Conservation (phyloP, 768 basidiomycete species). For the Amanita inopinata region DNA sequence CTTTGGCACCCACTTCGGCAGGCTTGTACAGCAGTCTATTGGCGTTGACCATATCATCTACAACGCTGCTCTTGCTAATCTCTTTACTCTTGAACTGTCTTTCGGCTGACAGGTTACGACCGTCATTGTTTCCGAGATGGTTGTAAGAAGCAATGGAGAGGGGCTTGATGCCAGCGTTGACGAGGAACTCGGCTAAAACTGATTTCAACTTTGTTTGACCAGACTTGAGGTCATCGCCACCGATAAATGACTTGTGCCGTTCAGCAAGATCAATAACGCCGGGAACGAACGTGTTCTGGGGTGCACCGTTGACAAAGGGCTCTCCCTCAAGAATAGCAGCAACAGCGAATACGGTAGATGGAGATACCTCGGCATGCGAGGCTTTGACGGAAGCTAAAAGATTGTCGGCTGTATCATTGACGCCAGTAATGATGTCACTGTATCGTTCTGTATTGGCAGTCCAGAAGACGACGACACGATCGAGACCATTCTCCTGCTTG, state of each 20-base stretch:
- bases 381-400: slow-evolving; percentile 71
- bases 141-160: slow-evolving; percentile 97
- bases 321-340: slow-evolving; percentile 91
- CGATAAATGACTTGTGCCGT: slow-evolving; percentile 83
- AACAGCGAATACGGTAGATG: slow-evolving; percentile 91
- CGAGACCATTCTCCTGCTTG: slow-evolving; percentile 74
- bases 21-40: slow-evolving; percentile 89
- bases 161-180: slow-evolving; percentile 97
- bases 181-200: slow-evolving; percentile 95
- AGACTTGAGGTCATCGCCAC: slow-evolving; percentile 95
- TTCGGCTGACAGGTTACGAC: slow-evolving; percentile 83
- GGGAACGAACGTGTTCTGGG: slow-evolving; percentile 98
- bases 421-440: slow-evolving; percentile 86
- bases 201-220: slow-evolving; percentile 98
- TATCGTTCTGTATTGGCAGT: slow-evolving; percentile 99
- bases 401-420: slow-evolving; percentile 91
- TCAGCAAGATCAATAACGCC: slow-evolving; percentile 92
- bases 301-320: slow-evolving; percentile 95
- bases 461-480: slow-evolving; percentile 93
- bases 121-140: slow-evolving; percentile 98
- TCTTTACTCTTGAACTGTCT: slow-evolving; percentile 97
- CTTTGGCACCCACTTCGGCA: slow-evolving; percentile 43
- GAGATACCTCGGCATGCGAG: slow-evolving; percentile 92
- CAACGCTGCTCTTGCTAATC: slow-evolving; percentile 94
- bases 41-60: slow-evolving; percentile 95